phyloP scores from a whole-genome alignment of 1,139 yeast species.

The Saccharomyces hybrid region DNA sequence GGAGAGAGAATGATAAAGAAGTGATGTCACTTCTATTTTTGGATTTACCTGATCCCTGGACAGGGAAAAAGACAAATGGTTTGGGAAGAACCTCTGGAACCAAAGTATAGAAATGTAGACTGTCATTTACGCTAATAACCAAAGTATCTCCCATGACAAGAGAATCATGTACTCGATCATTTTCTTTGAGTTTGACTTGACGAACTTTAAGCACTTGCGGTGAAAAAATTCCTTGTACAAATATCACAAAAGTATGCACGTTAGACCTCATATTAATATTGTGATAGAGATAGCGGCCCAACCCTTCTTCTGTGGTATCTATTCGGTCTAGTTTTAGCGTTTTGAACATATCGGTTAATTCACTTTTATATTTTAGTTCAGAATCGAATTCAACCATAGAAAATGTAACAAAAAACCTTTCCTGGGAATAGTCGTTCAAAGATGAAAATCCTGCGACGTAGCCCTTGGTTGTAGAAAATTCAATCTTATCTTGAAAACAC shows the following conservation, averaged over 20 bases:
- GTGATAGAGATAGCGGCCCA: neutral
- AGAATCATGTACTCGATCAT: neutral
- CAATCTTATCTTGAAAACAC: neutral
- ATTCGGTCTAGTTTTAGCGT: neutral
- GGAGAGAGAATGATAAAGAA: neutral
- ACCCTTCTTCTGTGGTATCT: neutral
- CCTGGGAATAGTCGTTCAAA: neutral
- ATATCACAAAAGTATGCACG: neutral
- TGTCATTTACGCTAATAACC: neutral
- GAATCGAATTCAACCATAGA: neutral
- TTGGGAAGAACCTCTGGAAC: neutral
- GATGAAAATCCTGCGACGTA: neutral
- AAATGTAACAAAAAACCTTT: neutral
- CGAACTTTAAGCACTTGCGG: neutral
- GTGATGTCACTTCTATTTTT: neutral
- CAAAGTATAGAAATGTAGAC: neutral
- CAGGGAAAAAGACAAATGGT: neutral
- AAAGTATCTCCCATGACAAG: neutral
- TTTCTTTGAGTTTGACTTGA: neutral
- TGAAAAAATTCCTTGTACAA: neutral
- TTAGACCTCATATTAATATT: neutral
- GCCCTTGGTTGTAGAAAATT: neutral
- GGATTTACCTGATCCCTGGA: neutral
- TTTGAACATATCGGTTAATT: neutral
- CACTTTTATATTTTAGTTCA: neutral